Evolutionary conservation across 495 filamentous ascomycete species (phyloP).

Genomic region (Sabuloglossum arenarium): DNA sequence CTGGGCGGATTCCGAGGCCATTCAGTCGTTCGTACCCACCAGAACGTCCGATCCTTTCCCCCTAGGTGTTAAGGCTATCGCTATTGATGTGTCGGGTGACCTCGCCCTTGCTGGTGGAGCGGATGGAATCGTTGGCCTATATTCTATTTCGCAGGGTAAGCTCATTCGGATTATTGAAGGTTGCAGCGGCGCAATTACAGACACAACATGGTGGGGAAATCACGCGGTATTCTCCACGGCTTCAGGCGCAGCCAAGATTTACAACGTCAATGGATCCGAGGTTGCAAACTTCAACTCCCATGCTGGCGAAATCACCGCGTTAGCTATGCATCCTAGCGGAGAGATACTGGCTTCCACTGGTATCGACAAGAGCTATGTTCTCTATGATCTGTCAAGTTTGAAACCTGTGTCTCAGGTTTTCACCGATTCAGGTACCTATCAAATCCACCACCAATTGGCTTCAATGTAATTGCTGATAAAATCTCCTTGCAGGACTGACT

Average conservation of each 20-base stretch:
- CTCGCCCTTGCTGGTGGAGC: conserved; percentile 61
- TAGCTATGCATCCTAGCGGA: conserved; percentile 67
- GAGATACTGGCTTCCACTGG: conserved; percentile 76
- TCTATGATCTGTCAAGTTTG: conserved; percentile 58
- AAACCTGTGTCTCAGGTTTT: conserved; percentile 55
- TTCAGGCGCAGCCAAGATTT: conserved; percentile 60
- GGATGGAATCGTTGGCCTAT: conserved; percentile 59
- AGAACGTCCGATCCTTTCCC: conserved; percentile 39
- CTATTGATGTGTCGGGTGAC: conserved; percentile 41
- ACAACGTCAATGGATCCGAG: conserved; percentile 41
- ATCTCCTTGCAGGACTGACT: conserved; percentile 40
- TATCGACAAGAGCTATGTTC: conserved; percentile 77
- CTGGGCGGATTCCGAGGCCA: conserved; percentile 59
- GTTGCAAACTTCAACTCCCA: conserved; percentile 49
- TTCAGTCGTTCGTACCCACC: conserved; percentile 43
- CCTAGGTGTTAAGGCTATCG: conserved; percentile 41
- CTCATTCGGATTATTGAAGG: conserved; percentile 44
- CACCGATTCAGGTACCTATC: conserved; percentile 54
- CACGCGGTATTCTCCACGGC: conserved; percentile 51
- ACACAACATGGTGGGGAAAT: conserved; percentile 54
- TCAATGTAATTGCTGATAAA: conserved; percentile 11
- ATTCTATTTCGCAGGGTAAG: conserved; percentile 50
- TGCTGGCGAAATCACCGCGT: conserved; percentile 53
- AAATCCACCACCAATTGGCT: neutral
- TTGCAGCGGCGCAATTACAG: conserved; percentile 47